A percentile compares a stretch with the other conserved stretches of the same genome.
phyloP scores from a whole-genome alignment of 139 green algal genomes.

The Raphidocelis subcapitata region DNA sequence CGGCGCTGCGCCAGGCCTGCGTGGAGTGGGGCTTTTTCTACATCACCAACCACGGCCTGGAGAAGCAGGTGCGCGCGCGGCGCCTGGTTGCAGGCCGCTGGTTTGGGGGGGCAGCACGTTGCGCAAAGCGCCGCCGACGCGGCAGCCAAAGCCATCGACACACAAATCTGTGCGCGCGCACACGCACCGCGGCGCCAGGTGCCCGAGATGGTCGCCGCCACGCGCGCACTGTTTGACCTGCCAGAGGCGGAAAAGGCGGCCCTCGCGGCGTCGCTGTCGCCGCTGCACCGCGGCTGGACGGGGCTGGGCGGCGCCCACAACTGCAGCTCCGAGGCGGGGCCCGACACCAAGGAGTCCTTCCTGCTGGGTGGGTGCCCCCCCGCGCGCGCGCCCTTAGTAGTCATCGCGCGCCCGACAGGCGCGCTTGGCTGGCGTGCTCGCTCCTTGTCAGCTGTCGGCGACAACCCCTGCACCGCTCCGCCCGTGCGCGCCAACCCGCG shows the following conservation, averaged over 20 bases:
- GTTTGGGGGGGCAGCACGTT: too few relatives aligned
- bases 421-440: neutral
- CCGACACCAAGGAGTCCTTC: constrained; percentile 20
- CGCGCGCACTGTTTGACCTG: constrained; percentile 6
- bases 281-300: constrained; percentile 18
- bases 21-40: constrained; percentile 21
- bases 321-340: constrained; percentile 1
- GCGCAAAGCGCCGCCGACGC: too few relatives aligned
- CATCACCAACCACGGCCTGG: neutral
- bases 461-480: too few relatives aligned
- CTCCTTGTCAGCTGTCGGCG: neutral
- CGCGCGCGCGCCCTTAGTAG: neutral
- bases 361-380: constrained; percentile 1
- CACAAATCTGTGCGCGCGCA: too few relatives aligned
- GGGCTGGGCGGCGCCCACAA: constrained; percentile 16
- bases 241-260: neutral
- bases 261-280: constrained; percentile 5
- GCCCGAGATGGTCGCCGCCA: neutral
- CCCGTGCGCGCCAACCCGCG: neutral
- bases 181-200: too few relatives aligned
- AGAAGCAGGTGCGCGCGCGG: neutral
- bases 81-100: too few relatives aligned
- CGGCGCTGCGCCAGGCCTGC: constrained; percentile 6
- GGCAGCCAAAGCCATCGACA: too few relatives aligned
- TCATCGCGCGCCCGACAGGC: neutral